A percentile compares a stretch with the other conserved stretches of the same genome.
Evolutionary conservation across 441 rosid species (phyloP).

Genomic region (Omphalea diandra): DNA sequence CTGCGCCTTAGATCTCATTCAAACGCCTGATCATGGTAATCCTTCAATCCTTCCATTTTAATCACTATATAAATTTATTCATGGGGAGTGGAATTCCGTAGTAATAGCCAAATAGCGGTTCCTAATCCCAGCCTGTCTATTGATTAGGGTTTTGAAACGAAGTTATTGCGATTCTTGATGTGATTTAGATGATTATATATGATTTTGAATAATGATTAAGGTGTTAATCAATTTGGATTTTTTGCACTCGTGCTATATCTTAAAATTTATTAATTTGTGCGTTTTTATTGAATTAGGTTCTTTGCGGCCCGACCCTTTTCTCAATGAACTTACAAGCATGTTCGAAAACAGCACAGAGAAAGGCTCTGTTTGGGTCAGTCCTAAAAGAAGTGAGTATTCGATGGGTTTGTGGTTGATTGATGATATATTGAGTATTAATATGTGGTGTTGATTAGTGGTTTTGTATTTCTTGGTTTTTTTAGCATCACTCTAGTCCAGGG

Average conservation of each 20-base stretch:
- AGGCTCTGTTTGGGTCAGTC: conserved; percentile 92
- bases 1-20: too few species aligned
- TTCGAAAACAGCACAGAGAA: conserved; percentile 69
- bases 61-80: too few species aligned
- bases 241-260: neutral
- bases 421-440: neutral
- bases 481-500: conserved; percentile 86
- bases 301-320: conserved; percentile 80
- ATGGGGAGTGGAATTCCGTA: neutral
- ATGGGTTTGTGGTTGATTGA: neutral
- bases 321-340: conserved; percentile 87
- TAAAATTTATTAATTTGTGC: neutral
- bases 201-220: too few species aligned
- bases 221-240: neutral
- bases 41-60: too few species aligned
- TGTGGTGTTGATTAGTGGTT: neutral
- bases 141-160: too few species aligned
- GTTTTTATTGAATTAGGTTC: conserved; percentile 41
- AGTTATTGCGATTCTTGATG: too few species aligned
- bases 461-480: conserved; percentile 13
- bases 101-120: neutral
- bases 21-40: too few species aligned
- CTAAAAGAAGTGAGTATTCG: conserved; percentile 69
- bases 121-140: neutral
- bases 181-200: too few species aligned